Evolutionary conservation across 1,139 yeast species (phyloP).

Genomic region (Blastobotrys illinoisensis): DNA sequence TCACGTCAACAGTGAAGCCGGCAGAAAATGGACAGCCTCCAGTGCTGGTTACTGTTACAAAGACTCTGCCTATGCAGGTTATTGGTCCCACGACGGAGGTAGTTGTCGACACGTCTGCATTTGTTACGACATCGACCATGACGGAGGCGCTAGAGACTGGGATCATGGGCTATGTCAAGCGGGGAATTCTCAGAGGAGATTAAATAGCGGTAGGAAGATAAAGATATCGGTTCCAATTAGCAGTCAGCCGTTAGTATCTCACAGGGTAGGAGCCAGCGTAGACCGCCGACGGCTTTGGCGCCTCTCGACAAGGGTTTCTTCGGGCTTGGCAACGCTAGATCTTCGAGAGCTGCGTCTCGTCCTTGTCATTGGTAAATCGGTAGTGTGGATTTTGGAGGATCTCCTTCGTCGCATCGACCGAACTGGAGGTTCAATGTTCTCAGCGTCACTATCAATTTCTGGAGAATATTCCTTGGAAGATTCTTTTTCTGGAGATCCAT

Average conservation of each 20-base stretch:
- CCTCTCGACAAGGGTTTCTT: neutral
- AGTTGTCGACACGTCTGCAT: neutral
- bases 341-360: neutral
- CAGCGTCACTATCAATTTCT: neutral
- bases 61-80: neutral
- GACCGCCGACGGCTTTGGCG: neutral
- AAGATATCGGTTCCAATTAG: neutral
- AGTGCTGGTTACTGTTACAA: slow-evolving; percentile 3
- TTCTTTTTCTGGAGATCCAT: neutral
- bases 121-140: neutral
- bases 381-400: neutral
- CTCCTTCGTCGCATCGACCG: neutral
- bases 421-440: neutral
- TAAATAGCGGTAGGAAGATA: neutral
- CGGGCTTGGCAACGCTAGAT: neutral
- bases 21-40: neutral
- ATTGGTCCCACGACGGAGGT: neutral
- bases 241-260: neutral
- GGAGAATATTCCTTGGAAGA: neutral
- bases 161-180: neutral
- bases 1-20: neutral
- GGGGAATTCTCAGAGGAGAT: neutral
- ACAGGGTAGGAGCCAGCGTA: neutral
- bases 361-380: neutral
- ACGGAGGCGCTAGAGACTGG: neutral